These are phyloP conservation scores for Sordaria brevicollis DNA, from an alignment of 495 filamentous ascomycete genomes.

Conservation along the genomic window DNA sequence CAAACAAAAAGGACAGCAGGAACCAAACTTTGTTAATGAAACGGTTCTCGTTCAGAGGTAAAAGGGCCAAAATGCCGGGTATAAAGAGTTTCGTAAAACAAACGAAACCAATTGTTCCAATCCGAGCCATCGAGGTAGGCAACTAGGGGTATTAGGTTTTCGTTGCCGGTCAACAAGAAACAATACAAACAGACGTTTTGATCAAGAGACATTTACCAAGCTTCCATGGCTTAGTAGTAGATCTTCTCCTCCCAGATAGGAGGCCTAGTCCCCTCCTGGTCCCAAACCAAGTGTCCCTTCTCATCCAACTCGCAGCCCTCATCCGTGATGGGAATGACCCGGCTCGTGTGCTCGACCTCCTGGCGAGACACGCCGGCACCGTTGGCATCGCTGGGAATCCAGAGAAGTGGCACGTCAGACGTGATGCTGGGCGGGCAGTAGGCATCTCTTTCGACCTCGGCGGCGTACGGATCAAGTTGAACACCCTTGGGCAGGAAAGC, in stretches of 20 bases:
- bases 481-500: conserved; percentile 54
- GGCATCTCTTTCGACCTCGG: conserved; percentile 53
- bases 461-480: conserved; percentile 41
- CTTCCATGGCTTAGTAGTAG: conserved; percentile 32
- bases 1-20: background rate
- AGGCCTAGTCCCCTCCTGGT: conserved; percentile 56
- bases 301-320: conserved; percentile 73
- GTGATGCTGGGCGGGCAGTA: conserved; percentile 69
- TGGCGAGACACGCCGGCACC: conserved; percentile 60
- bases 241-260: conserved; percentile 73
- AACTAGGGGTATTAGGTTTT: background rate
- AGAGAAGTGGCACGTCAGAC: conserved; percentile 57
- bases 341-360: conserved; percentile 61
- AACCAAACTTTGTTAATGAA: too few species aligned
- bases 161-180: background rate
- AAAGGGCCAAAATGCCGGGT: background rate
- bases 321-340: conserved; percentile 71
- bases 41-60: background rate
- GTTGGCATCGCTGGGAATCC: conserved; percentile 65
- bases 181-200: background rate
- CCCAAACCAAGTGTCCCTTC: conserved; percentile 71
- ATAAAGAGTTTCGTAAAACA: background rate
- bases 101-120: background rate
- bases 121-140: background rate
- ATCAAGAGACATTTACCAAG: background rate